These are phyloP conservation scores for Pleurotus ostreatus DNA, from an alignment of 768 basidiomycete species.

Conservation along the genomic window DNA sequence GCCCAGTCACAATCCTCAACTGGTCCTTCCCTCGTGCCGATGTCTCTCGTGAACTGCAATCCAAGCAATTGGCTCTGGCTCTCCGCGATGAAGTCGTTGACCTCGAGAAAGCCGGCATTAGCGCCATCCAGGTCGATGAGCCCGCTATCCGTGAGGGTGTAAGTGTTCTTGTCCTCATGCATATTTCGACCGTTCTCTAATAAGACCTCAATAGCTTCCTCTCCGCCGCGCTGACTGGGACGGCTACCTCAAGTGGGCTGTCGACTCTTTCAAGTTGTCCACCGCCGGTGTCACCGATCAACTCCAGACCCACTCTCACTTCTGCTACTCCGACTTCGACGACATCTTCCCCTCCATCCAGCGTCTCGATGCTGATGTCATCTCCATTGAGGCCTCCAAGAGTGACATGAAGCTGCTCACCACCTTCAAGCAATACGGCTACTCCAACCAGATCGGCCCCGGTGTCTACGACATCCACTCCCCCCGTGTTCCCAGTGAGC, in stretches of 20 bases:
- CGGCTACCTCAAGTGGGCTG: slow-evolving; percentile 94
- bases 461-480: slow-evolving; percentile 99
- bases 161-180: slow-evolving; percentile 26
- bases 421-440: slow-evolving; percentile 93
- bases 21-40: slow-evolving; percentile 99
- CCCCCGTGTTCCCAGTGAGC: slow-evolving; percentile 89
- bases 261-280: slow-evolving; percentile 97
- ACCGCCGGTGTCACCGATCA: slow-evolving; percentile 93
- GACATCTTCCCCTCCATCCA: slow-evolving; percentile 98
- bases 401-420: slow-evolving; percentile 95
- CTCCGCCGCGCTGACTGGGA: slow-evolving; percentile 97
- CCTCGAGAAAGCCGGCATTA: slow-evolving; percentile 94
- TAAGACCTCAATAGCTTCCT: slow-evolving; percentile 59
- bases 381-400: slow-evolving; percentile 98
- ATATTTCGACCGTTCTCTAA: slow-evolving; percentile 10
- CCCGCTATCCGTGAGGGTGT: slow-evolving; percentile 99
- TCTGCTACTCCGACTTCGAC: slow-evolving; percentile 98
- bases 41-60: slow-evolving; percentile 92
- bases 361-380: slow-evolving; percentile 96
- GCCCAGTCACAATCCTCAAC: slow-evolving; percentile 98
- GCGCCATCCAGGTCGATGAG: slow-evolving; percentile 99
- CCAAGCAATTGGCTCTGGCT: slow-evolving; percentile 95
- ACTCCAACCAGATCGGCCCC: slow-evolving; percentile 96
- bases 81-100: slow-evolving; percentile 98
- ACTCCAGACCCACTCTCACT: slow-evolving; percentile 98